Conservation (phyloP, 2,329 filamentous ascomycete genomes). For the Penicillium nordicum region DNA sequence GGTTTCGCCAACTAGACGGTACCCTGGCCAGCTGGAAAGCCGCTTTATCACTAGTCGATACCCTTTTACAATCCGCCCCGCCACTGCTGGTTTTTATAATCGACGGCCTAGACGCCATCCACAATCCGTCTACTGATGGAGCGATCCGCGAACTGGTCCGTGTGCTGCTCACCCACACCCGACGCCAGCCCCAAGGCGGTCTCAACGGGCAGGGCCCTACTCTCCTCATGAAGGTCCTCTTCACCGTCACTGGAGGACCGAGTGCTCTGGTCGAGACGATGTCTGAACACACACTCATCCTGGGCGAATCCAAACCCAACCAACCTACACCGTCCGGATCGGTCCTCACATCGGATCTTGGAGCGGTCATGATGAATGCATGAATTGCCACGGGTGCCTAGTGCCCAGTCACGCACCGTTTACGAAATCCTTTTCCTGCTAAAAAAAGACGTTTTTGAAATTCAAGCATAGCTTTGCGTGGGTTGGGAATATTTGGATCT, state of each 20-base stretch:
- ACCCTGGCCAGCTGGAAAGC: constrained; percentile 36
- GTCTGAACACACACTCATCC: constrained; percentile 32
- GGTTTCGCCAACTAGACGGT: constrained; percentile 34
- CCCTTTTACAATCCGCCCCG: constrained; percentile 34
- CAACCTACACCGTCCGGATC: constrained; percentile 21
- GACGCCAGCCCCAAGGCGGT: constrained; percentile 22
- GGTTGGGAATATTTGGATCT: constrained; percentile 12
- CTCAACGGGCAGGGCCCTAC: constrained; percentile 23
- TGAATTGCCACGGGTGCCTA: constrained; percentile 15
- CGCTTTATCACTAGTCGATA: constrained; percentile 36
- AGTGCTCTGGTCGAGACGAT: constrained; percentile 32
- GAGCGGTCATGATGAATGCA: constrained; percentile 35
- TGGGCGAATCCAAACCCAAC: constrained; percentile 25
- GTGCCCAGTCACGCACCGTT: not conserved
- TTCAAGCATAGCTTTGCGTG: constrained; percentile 19
- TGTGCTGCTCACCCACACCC: constrained; percentile 33
- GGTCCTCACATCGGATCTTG: constrained; percentile 27
- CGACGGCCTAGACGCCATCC: constrained; percentile 35
- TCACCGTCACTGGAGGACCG: constrained; percentile 34
- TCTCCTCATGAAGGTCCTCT: constrained; percentile 35
- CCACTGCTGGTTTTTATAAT: constrained; percentile 38
- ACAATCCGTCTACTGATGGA: constrained; percentile 32
- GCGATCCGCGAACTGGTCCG: constrained; percentile 34
- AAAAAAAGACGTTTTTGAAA: constrained; percentile 14
- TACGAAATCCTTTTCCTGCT: constrained; percentile 20